Percentiles rank a stretch among this genome's conserved stretches.
Conservation (phyloP, 2,329 filamentous ascomycete genomes). For the Fusarium sp. region DNA sequence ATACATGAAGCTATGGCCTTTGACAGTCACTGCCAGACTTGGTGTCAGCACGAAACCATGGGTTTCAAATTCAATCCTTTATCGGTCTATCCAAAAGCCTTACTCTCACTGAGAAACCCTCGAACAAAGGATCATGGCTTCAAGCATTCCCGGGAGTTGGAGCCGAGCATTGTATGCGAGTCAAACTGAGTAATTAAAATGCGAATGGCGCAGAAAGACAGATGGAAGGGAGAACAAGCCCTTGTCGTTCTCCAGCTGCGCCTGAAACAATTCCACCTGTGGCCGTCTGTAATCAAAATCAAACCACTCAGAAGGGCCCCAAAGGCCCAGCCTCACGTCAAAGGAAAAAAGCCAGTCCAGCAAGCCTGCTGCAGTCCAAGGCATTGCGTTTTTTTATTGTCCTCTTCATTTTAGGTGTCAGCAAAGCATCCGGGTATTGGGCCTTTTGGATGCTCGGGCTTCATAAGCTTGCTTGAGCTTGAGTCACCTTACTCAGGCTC, state of each 20-base stretch:
- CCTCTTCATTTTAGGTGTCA: constrained; percentile 31
- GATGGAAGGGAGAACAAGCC: constrained; percentile 41
- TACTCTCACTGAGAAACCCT: constrained; percentile 11
- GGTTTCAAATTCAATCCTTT: constrained; percentile 2
- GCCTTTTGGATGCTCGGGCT: constrained; percentile 25
- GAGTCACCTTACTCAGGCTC: constrained; percentile 26
- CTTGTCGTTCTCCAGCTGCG: constrained; percentile 40
- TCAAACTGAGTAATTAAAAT: constrained; percentile 26
- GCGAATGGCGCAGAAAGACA: constrained; percentile 13
- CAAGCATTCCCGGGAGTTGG: constrained; percentile 29
- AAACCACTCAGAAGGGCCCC: constrained; percentile 35
- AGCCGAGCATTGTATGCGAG: constrained; percentile 24
- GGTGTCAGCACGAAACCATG: constrained; percentile 6
- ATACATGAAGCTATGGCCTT: constrained; percentile 20
- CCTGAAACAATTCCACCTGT: constrained; percentile 43
- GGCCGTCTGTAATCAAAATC: constrained; percentile 38
- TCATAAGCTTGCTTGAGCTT: constrained; percentile 27
- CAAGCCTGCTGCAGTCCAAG: constrained; percentile 6
- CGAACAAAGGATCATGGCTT: constrained; percentile 24
- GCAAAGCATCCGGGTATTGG: constrained; percentile 6
- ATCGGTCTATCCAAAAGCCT: constrained; percentile 7
- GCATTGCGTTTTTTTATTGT: constrained; percentile 26
- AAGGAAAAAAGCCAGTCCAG: constrained; percentile 9
- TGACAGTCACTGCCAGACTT: constrained; percentile 13
- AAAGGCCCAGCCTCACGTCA: constrained; percentile 20